Base-by-base conservation (phyloP, 2,329 filamentous ascomycete species). In the Sarocladiaceae sp. region DNA sequence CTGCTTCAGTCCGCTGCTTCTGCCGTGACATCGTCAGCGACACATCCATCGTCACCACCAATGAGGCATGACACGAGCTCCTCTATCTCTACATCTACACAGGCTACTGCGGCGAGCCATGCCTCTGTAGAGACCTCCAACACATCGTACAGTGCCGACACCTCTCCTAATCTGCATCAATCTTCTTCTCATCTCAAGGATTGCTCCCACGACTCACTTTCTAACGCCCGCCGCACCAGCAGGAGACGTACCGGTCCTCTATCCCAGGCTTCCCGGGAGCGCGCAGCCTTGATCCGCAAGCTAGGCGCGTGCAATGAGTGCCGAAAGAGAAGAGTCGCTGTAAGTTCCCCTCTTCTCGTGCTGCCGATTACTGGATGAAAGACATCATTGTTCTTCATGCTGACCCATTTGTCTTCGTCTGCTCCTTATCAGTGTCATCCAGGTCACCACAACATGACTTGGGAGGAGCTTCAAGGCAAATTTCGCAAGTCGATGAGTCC, bases 361-460 rank as follows among this genome's bases (percentile, higher is more conserved):
- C 41, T 45, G 45, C 31, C 29, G 19, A 18, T 43, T 47, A 16
- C 26, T 47, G 27, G 31, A 16, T 40, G 19, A 20, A 29, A 31
- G 9, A 32, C 15, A 18, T 45, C 23, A 64, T n/a, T n/a, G 37
- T 18, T 41, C 7, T 29, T 9, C 13, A 13, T 29, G n/a, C 37
- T 41, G 23, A 41, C 37, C 23, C 9, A 16, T 41, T 21, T 4
- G n/a, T 39, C 5, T 12, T 23, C 9, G n/a, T 26, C n/a, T 26
- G 3, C 6, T n/a, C 40, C 9, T 4, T 32, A 13, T n/a, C n/a
- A 76, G 76, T 80, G 76, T 55, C 73, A 79, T 52, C 76, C 76
- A 12, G 74, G 69, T 51, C 76, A 80, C 55, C 76, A 78, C 51
- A 73, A 73, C 51, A 74, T 78, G 73, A 77, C 72, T 10, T 80